These are phyloP conservation scores for Ogataea pignaliae DNA, from an alignment of 805 yeast species.

Conservation along the genomic window DNA sequence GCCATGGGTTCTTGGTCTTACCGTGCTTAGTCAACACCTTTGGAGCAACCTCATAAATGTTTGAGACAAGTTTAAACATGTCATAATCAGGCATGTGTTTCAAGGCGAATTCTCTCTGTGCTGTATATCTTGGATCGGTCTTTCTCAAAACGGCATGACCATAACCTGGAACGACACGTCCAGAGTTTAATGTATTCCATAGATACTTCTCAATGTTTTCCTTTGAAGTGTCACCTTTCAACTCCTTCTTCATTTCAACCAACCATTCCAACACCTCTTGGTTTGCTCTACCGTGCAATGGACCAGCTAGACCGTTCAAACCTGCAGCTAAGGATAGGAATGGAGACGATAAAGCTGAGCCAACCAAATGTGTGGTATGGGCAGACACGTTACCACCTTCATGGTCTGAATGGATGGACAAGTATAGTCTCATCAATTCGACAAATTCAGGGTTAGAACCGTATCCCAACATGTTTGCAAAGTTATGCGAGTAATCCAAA, in stretches of 20 bases:
- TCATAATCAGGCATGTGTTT: conserved; percentile 74
- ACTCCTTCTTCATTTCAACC: conserved; percentile 58
- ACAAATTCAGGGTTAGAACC: conserved; percentile 64
- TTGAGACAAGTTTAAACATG: conserved; percentile 71
- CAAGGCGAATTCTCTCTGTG: conserved; percentile 79
- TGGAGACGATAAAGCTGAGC: conserved; percentile 78
- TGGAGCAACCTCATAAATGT: conserved; percentile 80
- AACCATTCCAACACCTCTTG: conserved; percentile 85
- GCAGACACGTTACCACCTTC: conserved; percentile 91
- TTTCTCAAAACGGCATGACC: conserved; percentile 86
- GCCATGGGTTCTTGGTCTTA: conserved; percentile 92
- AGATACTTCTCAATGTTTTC: conserved; percentile 69
- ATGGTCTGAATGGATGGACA: conserved; percentile 82
- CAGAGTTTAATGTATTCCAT: conserved; percentile 75
- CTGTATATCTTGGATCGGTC: conserved; percentile 85
- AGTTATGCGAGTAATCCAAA: conserved; percentile 64
- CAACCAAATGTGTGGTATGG: conserved; percentile 81
- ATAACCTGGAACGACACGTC: conserved; percentile 86
- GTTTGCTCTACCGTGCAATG: conserved; percentile 83
- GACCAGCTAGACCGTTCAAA: conserved; percentile 82
- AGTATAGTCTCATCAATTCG: conserved; percentile 75
- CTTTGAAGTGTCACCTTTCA: conserved; percentile 66
- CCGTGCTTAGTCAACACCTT: conserved; percentile 76
- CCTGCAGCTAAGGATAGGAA: conserved; percentile 78
- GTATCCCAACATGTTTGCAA: conserved; percentile 55